Conservation (phyloP, 345 rosid genomes). For the Physaria fendleri region DNA sequence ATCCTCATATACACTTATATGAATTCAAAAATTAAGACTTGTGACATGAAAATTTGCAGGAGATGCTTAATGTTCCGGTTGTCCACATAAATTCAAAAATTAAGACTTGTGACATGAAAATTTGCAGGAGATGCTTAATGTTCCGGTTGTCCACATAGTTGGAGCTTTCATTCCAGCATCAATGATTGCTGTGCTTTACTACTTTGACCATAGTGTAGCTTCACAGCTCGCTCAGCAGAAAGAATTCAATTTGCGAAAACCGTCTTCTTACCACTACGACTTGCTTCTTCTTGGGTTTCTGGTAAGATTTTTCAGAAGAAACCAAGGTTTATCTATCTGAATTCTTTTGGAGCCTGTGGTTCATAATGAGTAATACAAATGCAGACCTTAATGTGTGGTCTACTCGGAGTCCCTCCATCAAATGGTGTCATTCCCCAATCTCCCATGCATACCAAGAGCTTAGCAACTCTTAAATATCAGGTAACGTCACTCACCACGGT, state of each 20-base stretch:
- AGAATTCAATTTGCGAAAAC: slow-evolving; percentile 91
- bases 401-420: slow-evolving; percentile 92
- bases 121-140: slow-evolving; percentile 71
- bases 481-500: slow-evolving; percentile 28
- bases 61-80: slow-evolving; percentile 76
- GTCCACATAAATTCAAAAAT: too few relatives aligned
- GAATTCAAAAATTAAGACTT: neutral
- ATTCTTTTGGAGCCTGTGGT: neutral
- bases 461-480: slow-evolving; percentile 93
- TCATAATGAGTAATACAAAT: neutral
- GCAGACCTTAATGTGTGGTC: slow-evolving; percentile 83
- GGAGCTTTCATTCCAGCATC: slow-evolving; percentile 98
- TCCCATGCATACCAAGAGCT: slow-evolving; percentile 96
- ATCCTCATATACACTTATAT: neutral
- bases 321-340: neutral
- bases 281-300: slow-evolving; percentile 78
- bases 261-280: slow-evolving; percentile 87
- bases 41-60: slow-evolving; percentile 36
- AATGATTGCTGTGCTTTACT: slow-evolving; percentile 95
- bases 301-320: slow-evolving; percentile 34
- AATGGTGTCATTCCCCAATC: slow-evolving; percentile 98
- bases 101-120: neutral
- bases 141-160: slow-evolving; percentile 72
- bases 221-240: slow-evolving; percentile 95
- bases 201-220: slow-evolving; percentile 97